phyloP scores from a whole-genome alignment of 2,329 filamentous ascomycete species.

The Didymella pinodella region DNA sequence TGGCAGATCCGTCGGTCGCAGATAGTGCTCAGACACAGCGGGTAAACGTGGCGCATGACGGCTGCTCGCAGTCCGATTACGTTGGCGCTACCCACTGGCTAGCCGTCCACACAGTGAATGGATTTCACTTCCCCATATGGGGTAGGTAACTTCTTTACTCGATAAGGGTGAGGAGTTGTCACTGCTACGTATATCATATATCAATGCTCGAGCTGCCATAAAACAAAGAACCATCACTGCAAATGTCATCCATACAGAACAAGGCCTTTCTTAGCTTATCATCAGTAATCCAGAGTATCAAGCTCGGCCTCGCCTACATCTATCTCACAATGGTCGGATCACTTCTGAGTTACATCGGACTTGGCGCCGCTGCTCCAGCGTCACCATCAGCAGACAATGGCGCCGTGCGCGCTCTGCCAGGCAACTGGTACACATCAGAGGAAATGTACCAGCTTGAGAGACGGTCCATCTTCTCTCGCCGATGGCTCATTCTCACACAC shows the following conservation, averaged over 20 bases:
- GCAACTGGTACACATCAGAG: conserved; percentile 52
- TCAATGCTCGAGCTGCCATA: conserved; percentile 24
- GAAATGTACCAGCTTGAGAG: conserved; percentile 58
- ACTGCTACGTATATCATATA: conserved; percentile 29
- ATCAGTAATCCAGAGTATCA: conserved; percentile 18
- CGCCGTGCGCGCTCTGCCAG: conserved; percentile 54
- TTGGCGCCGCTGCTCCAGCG: conserved; percentile 27
- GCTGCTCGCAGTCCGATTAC: conserved; percentile 35
- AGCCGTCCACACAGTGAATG: conserved; percentile 29
- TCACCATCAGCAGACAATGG: conserved; percentile 28
- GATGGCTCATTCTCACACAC: conserved; percentile 66
- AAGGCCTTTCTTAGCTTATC: conserved; percentile 19
- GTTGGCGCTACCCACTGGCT: conserved; percentile 35
- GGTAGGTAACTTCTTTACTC: conserved; percentile 32
- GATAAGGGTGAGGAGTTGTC: conserved; percentile 36
- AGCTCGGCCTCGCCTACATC: conserved; percentile 15
- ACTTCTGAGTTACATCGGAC: conserved; percentile 39
- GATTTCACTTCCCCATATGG: conserved; percentile 43
- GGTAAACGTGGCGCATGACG: conserved; percentile 33
- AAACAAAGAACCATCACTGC: conserved; percentile 3
- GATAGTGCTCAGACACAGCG: conserved; percentile 19
- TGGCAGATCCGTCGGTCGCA: conserved; percentile 27
- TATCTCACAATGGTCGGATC: conserved; percentile 36
- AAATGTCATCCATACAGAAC: conserved; percentile 20
- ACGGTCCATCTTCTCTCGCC: conserved; percentile 61